Conservation (phyloP, 1,284 basidiomycete genomes). For the Tylopilus sp. region DNA sequence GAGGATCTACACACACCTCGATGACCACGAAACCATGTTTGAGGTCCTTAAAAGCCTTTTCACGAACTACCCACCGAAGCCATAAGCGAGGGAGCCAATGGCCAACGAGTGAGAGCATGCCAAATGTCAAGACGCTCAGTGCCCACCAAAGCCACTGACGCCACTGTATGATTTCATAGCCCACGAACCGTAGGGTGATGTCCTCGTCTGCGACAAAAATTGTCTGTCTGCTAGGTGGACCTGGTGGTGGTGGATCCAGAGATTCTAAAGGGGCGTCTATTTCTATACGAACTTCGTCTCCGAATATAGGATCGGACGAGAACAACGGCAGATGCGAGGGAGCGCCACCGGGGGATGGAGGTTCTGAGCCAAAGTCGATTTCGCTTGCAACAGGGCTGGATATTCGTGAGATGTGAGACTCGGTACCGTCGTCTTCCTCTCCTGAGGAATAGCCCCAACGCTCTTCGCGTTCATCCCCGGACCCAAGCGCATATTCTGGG, state of each 20-base stretch:
- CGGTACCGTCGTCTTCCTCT: slow-evolving; percentile 51
- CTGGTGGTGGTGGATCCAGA: slow-evolving; percentile 63
- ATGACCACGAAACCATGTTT: slow-evolving; percentile 78
- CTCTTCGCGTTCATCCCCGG: slow-evolving; percentile 55
- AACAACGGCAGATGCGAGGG: slow-evolving; percentile 60
- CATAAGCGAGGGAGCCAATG: slow-evolving; percentile 93
- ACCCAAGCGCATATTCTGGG: slow-evolving; percentile 55
- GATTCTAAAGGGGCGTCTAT: slow-evolving; percentile 62
- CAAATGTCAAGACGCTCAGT: slow-evolving; percentile 69
- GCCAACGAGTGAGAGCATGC: slow-evolving; percentile 78
- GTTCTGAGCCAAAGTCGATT: slow-evolving; percentile 65
- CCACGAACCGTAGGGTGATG: slow-evolving; percentile 82
- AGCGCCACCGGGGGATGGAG: slow-evolving; percentile 52
- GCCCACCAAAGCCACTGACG: slow-evolving; percentile 71
- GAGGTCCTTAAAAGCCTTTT: slow-evolving; percentile 79
- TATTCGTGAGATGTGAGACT: slow-evolving; percentile 32
- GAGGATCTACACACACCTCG: slow-evolving; percentile 59
- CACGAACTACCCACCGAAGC: slow-evolving; percentile 83
- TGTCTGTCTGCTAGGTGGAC: slow-evolving; percentile 80
- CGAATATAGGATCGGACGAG: slow-evolving; percentile 71
- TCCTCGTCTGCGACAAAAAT: slow-evolving; percentile 93
- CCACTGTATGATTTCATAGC: slow-evolving; percentile 73
- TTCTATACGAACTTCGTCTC: slow-evolving; percentile 75
- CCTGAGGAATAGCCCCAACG: slow-evolving; percentile 80
- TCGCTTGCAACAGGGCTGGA: slow-evolving; percentile 48